phyloP scores from a whole-genome alignment of 176 grass and related monocot genomes.

The Pontederia paniculata region DNA sequence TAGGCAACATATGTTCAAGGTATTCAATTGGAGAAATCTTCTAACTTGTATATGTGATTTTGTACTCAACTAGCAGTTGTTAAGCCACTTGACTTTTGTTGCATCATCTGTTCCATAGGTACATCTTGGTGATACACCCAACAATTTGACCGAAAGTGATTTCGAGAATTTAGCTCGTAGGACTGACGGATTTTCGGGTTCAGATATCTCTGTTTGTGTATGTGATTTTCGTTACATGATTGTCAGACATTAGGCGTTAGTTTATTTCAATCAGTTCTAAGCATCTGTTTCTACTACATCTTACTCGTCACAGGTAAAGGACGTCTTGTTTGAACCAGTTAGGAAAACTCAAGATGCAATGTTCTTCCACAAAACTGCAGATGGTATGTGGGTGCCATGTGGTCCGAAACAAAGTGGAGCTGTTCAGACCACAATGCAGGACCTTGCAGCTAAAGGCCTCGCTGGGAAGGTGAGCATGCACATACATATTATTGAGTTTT shows the following conservation, averaged over 20 bases:
- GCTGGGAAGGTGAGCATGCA: constrained; percentile 49
- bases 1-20: constrained; percentile 99
- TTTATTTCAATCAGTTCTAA: neutral
- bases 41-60: neutral
- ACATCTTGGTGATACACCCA: constrained; percentile 91
- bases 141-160: constrained; percentile 81
- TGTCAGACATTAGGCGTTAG: neutral
- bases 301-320: constrained; percentile 61
- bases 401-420: constrained; percentile 71
- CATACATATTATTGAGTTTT: neutral
- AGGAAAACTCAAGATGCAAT: constrained; percentile 95
- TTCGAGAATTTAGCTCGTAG: constrained; percentile 68
- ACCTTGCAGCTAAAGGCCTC: constrained; percentile 70
- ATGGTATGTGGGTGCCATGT: constrained; percentile 87
- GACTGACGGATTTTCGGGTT: constrained; percentile 94
- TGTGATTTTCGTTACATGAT: constrained; percentile 16
- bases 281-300: neutral
- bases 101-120: constrained; percentile 28
- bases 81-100: neutral
- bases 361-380: constrained; percentile 53
- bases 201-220: constrained; percentile 94
- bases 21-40: constrained; percentile 17
- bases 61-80: neutral
- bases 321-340: constrained; percentile 96
- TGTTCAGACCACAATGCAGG: constrained; percentile 81